Evolutionary conservation across 352 stramenopile genomes (phyloP), one percentile per base, ranked within the genome.

Genomic region (Pythium aphanidermatum): DNA sequence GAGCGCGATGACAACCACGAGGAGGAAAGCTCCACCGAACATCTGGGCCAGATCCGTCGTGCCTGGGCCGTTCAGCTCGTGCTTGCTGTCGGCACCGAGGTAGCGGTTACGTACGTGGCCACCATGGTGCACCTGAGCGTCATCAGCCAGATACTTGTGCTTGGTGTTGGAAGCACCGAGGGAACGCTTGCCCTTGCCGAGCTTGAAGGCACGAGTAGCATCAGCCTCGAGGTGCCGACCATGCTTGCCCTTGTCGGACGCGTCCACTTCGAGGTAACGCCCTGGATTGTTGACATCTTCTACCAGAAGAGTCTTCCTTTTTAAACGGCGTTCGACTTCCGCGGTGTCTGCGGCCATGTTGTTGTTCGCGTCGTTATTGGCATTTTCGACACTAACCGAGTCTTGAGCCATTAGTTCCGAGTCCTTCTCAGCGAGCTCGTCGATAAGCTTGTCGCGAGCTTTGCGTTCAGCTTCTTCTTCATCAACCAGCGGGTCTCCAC

Each of bases 21-120:
- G 24, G 14, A 58, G 12, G 41, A 58, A 52, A 6, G 51, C 51
- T 7, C 41, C 51, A 2, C 51, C 51, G 20, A 58, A 46, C 35
- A 51, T 47, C 17, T 58, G 51, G 11, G 42, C 16, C 3, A 58
- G 27, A 10, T 52, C 33, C 4, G 32, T 44, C 24, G 33, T 36
- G 3, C 24, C 46, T 33, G 35, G 25, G 5, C 24, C 33, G 14
- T 17, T 14, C 11, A 35, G 3, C 19, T 36, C 20, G 30, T 29
- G 36, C 28, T 27, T n/a, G 11, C n/a, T 25, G 23, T 24, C 30
- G 10, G n/a, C 38, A 10, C 19, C 26, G 7, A 49, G 32, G 9
- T 11, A 34, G 16, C 13, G 3, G 14, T n/a, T n/a, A n/a, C 17
- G 27, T 28, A 26, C 26, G 25, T 46, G 8, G 36, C 30, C 23